Percentiles rank a stretch among this genome's conserved stretches.
phyloP scores from a whole-genome alignment of 768 basidiomycete genomes.

The Suillus fuscotomentosus region DNA sequence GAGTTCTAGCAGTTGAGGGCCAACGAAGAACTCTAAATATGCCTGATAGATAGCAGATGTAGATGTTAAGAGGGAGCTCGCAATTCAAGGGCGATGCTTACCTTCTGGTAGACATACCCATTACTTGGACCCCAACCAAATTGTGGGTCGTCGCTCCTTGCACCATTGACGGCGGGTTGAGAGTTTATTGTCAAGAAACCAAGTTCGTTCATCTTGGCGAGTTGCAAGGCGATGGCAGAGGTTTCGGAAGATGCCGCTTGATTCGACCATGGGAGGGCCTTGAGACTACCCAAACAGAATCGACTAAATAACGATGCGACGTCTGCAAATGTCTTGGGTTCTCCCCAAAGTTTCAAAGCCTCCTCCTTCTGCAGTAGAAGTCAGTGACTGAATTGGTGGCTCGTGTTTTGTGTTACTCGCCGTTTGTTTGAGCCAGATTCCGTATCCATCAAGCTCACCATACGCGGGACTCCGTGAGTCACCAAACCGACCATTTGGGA shows the following conservation, averaged over 20 bases:
- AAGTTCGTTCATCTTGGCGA: slow-evolving; percentile 83
- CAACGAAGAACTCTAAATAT: slow-evolving; percentile 94
- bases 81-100: slow-evolving; percentile 22
- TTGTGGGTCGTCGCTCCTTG: slow-evolving; percentile 75
- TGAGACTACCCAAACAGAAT: slow-evolving; percentile 75
- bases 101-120: slow-evolving; percentile 96
- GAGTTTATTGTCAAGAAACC: slow-evolving; percentile 98
- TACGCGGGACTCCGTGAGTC: slow-evolving; percentile 97
- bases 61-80: not conserved
- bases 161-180: slow-evolving; percentile 93
- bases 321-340: slow-evolving; percentile 65
- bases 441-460: slow-evolving; percentile 96
- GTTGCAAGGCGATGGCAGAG: slow-evolving; percentile 67
- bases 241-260: slow-evolving; percentile 85
- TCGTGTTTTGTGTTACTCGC: slow-evolving; percentile 38
- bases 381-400: slow-evolving; percentile 6
- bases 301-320: slow-evolving; percentile 72
- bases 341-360: slow-evolving; percentile 85
- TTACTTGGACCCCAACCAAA: slow-evolving; percentile 95
- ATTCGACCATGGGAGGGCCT: slow-evolving; percentile 94
- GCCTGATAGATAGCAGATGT: slow-evolving; percentile 50
- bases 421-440: slow-evolving; percentile 87
- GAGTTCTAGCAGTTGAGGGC: slow-evolving; percentile 65
- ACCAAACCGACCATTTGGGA: slow-evolving; percentile 98
- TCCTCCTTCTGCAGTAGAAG: slow-evolving; percentile 66